Evolutionary conservation across 495 filamentous ascomycete species (phyloP).

Genomic region (Podospora sp.): DNA sequence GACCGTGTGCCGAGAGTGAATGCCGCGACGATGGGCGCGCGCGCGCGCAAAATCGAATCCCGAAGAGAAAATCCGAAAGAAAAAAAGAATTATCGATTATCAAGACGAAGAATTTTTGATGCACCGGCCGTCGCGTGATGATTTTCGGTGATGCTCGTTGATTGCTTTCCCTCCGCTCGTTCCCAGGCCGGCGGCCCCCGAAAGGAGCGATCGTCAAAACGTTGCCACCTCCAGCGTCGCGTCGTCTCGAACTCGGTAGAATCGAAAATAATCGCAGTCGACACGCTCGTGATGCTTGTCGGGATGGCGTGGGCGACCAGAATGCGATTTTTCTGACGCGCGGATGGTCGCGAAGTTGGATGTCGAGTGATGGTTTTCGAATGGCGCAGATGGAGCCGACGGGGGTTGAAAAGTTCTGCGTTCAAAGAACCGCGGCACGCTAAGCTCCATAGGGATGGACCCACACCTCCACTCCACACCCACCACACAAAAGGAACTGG

Average conservation of each 20-base stretch:
- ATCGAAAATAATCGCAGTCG: slow-evolving; percentile 31
- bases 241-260: slow-evolving; percentile 21
- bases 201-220: slow-evolving; percentile 35
- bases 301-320: slow-evolving; percentile 29
- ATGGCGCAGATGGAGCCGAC: slow-evolving; percentile 31
- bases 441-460: slow-evolving; percentile 16
- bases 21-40: slow-evolving; percentile 27
- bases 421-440: slow-evolving; percentile 28
- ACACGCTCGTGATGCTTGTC: slow-evolving; percentile 31
- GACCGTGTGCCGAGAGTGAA: slow-evolving; percentile 16
- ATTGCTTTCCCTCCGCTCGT: slow-evolving; percentile 36
- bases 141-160: slow-evolving; percentile 27
- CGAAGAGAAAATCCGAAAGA: slow-evolving; percentile 15
- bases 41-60: slow-evolving; percentile 20
- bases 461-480: slow-evolving; percentile 28
- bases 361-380: slow-evolving; percentile 36
- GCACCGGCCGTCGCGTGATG: slow-evolving; percentile 24
- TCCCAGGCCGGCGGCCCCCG: slow-evolving; percentile 42
- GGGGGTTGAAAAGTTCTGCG: slow-evolving; percentile 39
- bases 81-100: slow-evolving; percentile 17
- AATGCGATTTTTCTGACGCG: slow-evolving; percentile 41
- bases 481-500: slow-evolving; percentile 1
- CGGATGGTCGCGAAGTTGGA: slow-evolving; percentile 37
- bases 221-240: slow-evolving; percentile 31
- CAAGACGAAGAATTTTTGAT: slow-evolving; percentile 27